A percentile compares a stretch with the other conserved stretches of the same genome.
These are phyloP conservation scores for Backusella morwellensis DNA, from an alignment of 192 early-diverging fungal species.

Conservation along the genomic window DNA sequence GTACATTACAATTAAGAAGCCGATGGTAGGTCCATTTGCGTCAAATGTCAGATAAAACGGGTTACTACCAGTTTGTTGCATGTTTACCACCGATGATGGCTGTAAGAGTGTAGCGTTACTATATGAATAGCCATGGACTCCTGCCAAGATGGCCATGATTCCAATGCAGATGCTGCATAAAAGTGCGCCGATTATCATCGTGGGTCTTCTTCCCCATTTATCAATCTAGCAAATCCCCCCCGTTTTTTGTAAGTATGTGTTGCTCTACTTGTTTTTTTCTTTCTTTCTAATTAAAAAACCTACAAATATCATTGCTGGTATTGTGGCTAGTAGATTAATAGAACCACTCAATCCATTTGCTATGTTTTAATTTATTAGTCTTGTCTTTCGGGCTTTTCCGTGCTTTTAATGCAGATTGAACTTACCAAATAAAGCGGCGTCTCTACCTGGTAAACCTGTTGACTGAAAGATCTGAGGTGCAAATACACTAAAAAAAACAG, in stretches of 20 bases:
- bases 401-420: slow-evolving; percentile 19
- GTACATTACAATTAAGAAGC: slow-evolving; percentile 60
- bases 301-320: slow-evolving; percentile 68
- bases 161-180: slow-evolving; percentile 19
- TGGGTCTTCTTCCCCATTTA: slow-evolving; percentile 64
- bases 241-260: slow-evolving; percentile 27
- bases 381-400: background rate
- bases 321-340: slow-evolving; percentile 70
- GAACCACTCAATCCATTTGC: slow-evolving; percentile 64
- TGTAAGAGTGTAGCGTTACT: slow-evolving; percentile 16
- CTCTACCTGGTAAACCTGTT: slow-evolving; percentile 41
- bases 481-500: slow-evolving; percentile 35
- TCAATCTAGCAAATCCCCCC: slow-evolving; percentile 51
- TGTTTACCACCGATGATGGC: background rate
- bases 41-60: slow-evolving; percentile 32
- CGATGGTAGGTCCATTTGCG: slow-evolving; percentile 38
- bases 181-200: slow-evolving; percentile 62
- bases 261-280: background rate
- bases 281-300: background rate
- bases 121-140: slow-evolving; percentile 38
- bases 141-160: slow-evolving; percentile 37
- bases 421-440: slow-evolving; percentile 46
- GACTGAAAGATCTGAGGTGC: slow-evolving; percentile 54
- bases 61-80: slow-evolving; percentile 9
- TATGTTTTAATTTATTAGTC: slow-evolving; percentile 21